Percentiles rank a stretch among this genome's conserved stretches.
phyloP scores from a whole-genome alignment of 306 rosid species.

The Quercus parvula region DNA sequence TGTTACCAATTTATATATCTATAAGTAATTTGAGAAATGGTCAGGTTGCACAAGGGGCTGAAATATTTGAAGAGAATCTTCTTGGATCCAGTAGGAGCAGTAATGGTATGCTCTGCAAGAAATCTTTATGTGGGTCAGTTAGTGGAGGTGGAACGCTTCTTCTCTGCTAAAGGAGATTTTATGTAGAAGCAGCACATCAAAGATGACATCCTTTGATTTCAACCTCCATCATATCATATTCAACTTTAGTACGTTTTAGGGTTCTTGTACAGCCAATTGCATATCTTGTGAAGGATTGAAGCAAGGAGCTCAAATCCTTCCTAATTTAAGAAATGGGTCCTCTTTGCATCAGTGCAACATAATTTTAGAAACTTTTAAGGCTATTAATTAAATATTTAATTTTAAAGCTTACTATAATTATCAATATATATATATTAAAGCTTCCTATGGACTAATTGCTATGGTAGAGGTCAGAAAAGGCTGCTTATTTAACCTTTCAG shows the following conservation, averaged over 20 bases:
- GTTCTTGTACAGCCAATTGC: not conserved
- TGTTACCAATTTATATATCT: not conserved
- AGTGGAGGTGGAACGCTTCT: not conserved
- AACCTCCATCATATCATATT: not conserved
- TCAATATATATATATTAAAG: not conserved
- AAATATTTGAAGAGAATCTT: not conserved
- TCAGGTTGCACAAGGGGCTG: not conserved
- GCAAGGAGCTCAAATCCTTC: not conserved
- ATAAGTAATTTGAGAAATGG: not conserved
- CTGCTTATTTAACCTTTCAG: not conserved
- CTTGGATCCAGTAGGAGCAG: not conserved
- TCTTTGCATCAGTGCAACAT: not conserved
- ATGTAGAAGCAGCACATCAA: not conserved
- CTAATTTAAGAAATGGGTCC: not conserved
- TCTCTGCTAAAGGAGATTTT: not conserved
- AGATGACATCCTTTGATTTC: not conserved
- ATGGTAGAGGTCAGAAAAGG: not conserved
- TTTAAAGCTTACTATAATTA: not conserved
- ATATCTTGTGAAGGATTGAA: too few species aligned
- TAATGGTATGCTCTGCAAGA: not conserved
- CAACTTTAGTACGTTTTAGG: not conserved
- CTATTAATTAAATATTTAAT: not conserved
- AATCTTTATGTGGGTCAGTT: not conserved
- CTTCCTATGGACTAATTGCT: not conserved
- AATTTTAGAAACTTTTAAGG: not conserved